Percentiles rank a stretch among this genome's conserved stretches.
phyloP scores from a whole-genome alignment of 495 filamentous ascomycete genomes.

The Penicillium ucsense region DNA sequence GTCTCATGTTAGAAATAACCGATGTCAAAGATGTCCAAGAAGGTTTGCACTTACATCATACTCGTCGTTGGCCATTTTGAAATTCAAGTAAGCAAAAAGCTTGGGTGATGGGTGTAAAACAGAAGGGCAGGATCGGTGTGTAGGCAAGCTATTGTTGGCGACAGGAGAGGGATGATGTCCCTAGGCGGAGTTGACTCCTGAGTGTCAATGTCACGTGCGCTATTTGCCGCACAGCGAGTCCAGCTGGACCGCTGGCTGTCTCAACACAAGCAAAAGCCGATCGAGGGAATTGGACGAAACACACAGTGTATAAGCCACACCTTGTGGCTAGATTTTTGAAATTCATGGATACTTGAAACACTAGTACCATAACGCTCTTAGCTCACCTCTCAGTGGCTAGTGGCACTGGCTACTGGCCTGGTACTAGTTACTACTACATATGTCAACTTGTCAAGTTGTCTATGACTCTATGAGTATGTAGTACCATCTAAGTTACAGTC shows the following conservation, averaged over 20 bases:
- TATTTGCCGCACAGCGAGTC: conserved; percentile 4
- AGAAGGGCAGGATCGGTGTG: conserved; percentile 7
- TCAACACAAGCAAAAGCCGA: no score
- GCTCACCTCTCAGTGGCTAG: no score
- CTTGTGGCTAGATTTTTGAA: no score
- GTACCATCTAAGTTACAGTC: no score
- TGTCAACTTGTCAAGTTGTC: no score
- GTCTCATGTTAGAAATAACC: conserved; percentile 6
- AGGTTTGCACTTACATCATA: conserved; percentile 75
- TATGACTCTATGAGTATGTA: no score
- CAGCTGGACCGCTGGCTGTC: background rate
- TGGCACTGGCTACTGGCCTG: no score
- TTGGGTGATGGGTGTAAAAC: conserved; percentile 6
- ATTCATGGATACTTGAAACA: no score
- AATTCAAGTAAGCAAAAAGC: conserved; percentile 14
- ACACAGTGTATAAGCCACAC: no score
- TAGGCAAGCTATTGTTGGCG: conserved; percentile 9
- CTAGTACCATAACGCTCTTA: no score
- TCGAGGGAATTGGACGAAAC: no score
- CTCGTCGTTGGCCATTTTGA: conserved; percentile 96
- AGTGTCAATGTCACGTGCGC: conserved; percentile 21
- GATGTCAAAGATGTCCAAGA: background rate
- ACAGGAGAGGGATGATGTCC: conserved; percentile 25
- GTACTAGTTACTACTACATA: no score
- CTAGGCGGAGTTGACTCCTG: conserved; percentile 19